These are phyloP conservation scores for Pythium volutum DNA, from an alignment of 352 stramenopile genomes.

Conservation along the genomic window DNA sequence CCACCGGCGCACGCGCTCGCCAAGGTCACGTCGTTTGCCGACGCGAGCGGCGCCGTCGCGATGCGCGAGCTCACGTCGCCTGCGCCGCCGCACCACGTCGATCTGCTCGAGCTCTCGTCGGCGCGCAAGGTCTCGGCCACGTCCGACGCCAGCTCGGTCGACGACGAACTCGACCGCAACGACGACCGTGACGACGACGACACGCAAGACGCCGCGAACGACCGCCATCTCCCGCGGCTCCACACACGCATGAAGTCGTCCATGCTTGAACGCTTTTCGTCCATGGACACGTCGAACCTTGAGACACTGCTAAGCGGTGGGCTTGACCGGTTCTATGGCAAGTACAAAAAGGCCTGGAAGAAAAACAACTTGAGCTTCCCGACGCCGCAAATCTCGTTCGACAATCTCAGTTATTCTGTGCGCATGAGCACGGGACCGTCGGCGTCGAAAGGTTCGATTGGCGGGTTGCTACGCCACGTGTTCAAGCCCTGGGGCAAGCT, in stretches of 20 bases:
- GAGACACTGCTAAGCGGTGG: slow-evolving; percentile 55
- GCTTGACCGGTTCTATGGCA: slow-evolving; percentile 49
- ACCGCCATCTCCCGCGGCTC: slow-evolving; percentile 5
- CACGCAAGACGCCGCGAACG: no score
- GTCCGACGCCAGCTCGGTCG: slow-evolving; percentile 15
- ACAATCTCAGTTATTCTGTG: slow-evolving; percentile 48
- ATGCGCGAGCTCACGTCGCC: slow-evolving; percentile 7
- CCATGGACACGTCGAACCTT: slow-evolving; percentile 44
- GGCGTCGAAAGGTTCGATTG: slow-evolving; percentile 18
- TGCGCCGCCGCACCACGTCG: background rate
- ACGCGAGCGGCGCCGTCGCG: slow-evolving; percentile 7
- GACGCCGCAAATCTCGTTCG: slow-evolving; percentile 55
- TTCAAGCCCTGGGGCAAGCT: slow-evolving; percentile 31
- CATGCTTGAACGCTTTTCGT: slow-evolving; percentile 31
- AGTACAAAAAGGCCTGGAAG: slow-evolving; percentile 40
- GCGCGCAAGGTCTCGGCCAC: slow-evolving; percentile 16
- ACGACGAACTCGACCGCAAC: slow-evolving; percentile 1
- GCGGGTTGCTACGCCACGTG: slow-evolving; percentile 15
- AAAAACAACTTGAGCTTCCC: slow-evolving; percentile 54
- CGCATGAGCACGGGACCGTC: slow-evolving; percentile 27
- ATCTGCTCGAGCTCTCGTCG: slow-evolving; percentile 16
- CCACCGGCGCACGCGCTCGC: background rate
- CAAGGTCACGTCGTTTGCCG: slow-evolving; percentile 14
- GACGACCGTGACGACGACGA: background rate
- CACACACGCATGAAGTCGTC: slow-evolving; percentile 23